Conservation (phyloP, 495 filamentous ascomycete genomes). For the Neurospora sp. region DNA sequence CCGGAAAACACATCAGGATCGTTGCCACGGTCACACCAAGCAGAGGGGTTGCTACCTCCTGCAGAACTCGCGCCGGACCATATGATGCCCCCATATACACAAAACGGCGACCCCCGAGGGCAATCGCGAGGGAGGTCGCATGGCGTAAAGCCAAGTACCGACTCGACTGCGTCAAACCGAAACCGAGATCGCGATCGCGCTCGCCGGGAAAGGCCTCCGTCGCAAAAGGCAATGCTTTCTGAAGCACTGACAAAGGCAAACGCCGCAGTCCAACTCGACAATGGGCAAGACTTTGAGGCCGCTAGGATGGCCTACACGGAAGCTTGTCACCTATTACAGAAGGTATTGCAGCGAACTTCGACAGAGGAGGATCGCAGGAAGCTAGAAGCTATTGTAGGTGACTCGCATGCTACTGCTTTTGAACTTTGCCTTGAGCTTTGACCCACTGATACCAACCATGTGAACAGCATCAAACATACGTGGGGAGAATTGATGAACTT, state of each 20-base stretch:
- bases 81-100: constrained; percentile 22
- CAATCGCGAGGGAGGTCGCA: constrained; percentile 41
- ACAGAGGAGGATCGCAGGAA: constrained; percentile 77
- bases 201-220: no score
- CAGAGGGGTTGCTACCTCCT: constrained; percentile 5
- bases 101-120: constrained; percentile 26
- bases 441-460: background rate
- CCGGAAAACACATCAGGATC: constrained; percentile 10
- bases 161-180: constrained; percentile 20
- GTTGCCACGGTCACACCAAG: constrained; percentile 5
- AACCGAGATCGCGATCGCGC: constrained; percentile 4
- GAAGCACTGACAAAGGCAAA: constrained; percentile 91
- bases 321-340: constrained; percentile 71
- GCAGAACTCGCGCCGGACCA: constrained; percentile 3
- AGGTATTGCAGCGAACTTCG: constrained; percentile 75
- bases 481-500: constrained; percentile 75
- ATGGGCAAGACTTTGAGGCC: constrained; percentile 86
- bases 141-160: constrained; percentile 29
- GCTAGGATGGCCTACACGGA: constrained; percentile 87
- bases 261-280: constrained; percentile 87
- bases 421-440: background rate
- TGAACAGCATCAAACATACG: constrained; percentile 73
- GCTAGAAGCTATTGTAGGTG: constrained; percentile 79
- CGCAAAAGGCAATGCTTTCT: constrained; percentile 73
- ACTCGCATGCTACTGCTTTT: background rate